These are phyloP conservation scores for Trichoderma gracile DNA, from an alignment of 2,329 filamentous ascomycete genomes.

Conservation along the genomic window DNA sequence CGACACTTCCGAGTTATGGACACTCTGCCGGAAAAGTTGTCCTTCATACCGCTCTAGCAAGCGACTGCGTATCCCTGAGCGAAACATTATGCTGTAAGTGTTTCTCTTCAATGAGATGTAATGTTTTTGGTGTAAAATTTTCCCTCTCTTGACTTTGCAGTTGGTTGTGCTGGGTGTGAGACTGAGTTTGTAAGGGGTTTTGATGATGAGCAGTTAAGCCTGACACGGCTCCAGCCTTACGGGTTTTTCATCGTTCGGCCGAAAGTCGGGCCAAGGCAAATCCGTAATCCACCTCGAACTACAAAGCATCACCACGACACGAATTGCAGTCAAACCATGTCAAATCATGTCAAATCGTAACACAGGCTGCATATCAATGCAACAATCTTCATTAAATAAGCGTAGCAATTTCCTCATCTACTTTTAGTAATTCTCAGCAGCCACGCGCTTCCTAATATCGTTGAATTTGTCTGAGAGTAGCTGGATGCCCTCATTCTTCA, in stretches of 20 bases:
- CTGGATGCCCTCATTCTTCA: background rate
- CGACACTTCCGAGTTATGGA: background rate
- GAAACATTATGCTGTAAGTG: constrained; percentile 12
- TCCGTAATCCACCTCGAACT: background rate
- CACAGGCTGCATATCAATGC: background rate
- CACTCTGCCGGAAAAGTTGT: background rate
- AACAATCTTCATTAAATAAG: constrained; percentile 11
- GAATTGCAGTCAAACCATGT: background rate
- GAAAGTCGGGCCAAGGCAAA: constrained; percentile 12
- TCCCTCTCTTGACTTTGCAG: background rate
- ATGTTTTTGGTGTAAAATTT: background rate
- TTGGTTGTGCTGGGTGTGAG: background rate
- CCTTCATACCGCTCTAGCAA: background rate
- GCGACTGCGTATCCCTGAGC: constrained; percentile 9
- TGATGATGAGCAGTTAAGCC: no score
- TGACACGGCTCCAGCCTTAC: background rate
- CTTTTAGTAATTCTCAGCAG: constrained; percentile 9
- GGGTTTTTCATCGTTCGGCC: background rate
- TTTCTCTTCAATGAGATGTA: no score
- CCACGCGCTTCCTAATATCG: constrained; percentile 9
- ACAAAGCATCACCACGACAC: background rate
- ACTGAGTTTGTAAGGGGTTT: no score
- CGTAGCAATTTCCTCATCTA: background rate
- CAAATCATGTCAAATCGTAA: background rate
- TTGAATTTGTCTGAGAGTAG: constrained; percentile 8